These are phyloP conservation scores for Naganishia kalamii DNA, from an alignment of 768 basidiomycete species.

Conservation along the genomic window DNA sequence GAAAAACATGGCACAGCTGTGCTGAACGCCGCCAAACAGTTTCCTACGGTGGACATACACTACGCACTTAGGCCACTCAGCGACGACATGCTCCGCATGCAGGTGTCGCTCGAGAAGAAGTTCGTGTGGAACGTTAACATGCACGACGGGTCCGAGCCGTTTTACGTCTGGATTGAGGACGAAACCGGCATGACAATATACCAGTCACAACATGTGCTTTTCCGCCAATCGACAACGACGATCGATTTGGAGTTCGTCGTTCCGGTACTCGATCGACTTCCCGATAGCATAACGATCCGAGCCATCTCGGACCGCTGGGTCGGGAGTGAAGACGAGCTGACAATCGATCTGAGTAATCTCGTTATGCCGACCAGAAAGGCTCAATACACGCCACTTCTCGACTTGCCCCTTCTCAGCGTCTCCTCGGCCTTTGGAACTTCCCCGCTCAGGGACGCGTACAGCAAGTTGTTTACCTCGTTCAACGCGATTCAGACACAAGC, in stretches of 20 bases:
- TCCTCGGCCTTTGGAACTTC: slow-evolving; percentile 52
- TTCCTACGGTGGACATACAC: slow-evolving; percentile 65
- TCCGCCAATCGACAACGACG: slow-evolving; percentile 60
- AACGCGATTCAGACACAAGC: slow-evolving; percentile 84
- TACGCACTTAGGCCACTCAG: slow-evolving; percentile 74
- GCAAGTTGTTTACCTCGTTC: slow-evolving; percentile 54
- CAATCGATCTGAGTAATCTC: slow-evolving; percentile 60
- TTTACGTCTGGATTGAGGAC: slow-evolving; percentile 96
- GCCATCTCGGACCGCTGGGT: slow-evolving; percentile 86
- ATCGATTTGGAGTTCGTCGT: slow-evolving; percentile 73
- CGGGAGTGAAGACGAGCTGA: slow-evolving; percentile 72
- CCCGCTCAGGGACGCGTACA: slow-evolving; percentile 52
- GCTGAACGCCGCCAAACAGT: slow-evolving; percentile 70
- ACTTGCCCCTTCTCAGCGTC: slow-evolving; percentile 67
- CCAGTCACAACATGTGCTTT: slow-evolving; percentile 65
- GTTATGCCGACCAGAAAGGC: slow-evolving; percentile 64
- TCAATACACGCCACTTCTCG: slow-evolving; percentile 59
- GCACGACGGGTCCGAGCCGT: slow-evolving; percentile 73
- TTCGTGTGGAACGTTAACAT: slow-evolving; percentile 75
- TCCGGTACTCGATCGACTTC: slow-evolving; percentile 57
- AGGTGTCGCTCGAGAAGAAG: slow-evolving; percentile 56
- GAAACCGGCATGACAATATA: slow-evolving; percentile 71
- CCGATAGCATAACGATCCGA: slow-evolving; percentile 53
- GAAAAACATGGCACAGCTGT: slow-evolving; percentile 74
- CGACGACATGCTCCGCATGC: slow-evolving; percentile 72